These are phyloP conservation scores for Dipteronia sinensis DNA, from an alignment of 345 rosid species.

Conservation along the genomic window DNA sequence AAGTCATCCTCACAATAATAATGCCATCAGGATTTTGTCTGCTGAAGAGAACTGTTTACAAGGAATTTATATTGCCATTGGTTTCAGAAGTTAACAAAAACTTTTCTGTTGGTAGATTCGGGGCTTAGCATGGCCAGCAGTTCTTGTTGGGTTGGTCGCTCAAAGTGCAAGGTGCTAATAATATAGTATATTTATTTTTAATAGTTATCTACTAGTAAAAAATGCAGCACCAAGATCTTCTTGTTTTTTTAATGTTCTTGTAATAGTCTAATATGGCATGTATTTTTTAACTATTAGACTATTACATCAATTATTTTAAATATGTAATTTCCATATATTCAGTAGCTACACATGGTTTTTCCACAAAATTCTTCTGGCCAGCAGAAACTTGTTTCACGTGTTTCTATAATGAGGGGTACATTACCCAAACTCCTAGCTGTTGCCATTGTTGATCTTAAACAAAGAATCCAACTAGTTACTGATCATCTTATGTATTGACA, in stretches of 20 bases:
- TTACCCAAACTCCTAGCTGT: not conserved
- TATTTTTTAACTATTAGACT: not conserved
- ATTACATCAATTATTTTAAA: not conserved
- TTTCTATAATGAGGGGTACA: not conserved
- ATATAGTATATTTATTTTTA: constrained; percentile 1
- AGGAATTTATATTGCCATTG: not conserved
- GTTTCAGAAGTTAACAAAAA: constrained; percentile 17
- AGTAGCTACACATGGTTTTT: not conserved
- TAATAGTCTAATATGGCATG: not conserved
- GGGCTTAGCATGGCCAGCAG: constrained; percentile 89
- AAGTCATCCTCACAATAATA: not conserved
- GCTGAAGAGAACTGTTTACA: not conserved
- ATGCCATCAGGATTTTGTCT: constrained; percentile 11
- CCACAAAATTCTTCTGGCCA: not conserved
- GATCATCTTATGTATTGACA: no score
- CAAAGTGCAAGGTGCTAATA: constrained; percentile 87
- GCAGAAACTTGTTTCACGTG: not conserved
- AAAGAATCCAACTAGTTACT: no score
- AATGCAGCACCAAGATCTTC: not conserved
- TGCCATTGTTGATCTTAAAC: not conserved
- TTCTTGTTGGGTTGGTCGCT: constrained; percentile 93
- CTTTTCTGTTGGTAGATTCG: constrained; percentile 64
- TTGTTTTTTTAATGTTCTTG: not conserved
- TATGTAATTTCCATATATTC: not conserved
- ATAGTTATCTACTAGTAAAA: not conserved